Percentiles rank a stretch among this genome's conserved stretches.
These are phyloP conservation scores for Cladorrhinum sp. DNA, from an alignment of 2,329 filamentous ascomycete species.

Conservation along the genomic window DNA sequence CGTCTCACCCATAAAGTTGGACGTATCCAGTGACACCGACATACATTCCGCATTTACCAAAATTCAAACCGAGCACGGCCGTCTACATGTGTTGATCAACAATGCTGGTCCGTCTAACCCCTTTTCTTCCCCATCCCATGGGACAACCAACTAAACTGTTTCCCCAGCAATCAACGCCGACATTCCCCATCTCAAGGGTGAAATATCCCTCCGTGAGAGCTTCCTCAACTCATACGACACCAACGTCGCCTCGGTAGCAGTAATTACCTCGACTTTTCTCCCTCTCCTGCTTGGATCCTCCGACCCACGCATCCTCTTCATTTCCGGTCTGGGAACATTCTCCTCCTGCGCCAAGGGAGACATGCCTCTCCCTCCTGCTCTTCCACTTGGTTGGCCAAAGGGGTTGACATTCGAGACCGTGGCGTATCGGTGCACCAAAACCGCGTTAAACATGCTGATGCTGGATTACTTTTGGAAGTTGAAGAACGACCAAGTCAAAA, in stretches of 20 bases:
- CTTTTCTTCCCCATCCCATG: not conserved
- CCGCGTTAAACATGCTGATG: conserved; percentile 48
- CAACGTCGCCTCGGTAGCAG: conserved; percentile 48
- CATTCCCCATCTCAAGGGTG: conserved; percentile 25
- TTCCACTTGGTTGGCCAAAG: conserved; percentile 48
- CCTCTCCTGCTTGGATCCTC: conserved; percentile 45
- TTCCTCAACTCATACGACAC: conserved; percentile 48
- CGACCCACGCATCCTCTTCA: conserved; percentile 47
- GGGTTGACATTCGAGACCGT: conserved; percentile 23
- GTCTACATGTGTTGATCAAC: conserved; percentile 53
- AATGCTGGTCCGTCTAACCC: conserved; percentile 47
- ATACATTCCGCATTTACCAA: conserved; percentile 38
- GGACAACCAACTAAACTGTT: no score
- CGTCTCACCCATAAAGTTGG: conserved; percentile 48
- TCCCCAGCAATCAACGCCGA: conserved; percentile 35
- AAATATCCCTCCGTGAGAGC: conserved; percentile 36
- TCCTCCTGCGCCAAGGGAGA: conserved; percentile 30
- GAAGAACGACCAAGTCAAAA: conserved; percentile 43
- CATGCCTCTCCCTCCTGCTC: conserved; percentile 28
- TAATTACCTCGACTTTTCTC: conserved; percentile 38
- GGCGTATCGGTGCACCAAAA: conserved; percentile 42
- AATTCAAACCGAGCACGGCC: conserved; percentile 41
- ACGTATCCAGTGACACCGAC: conserved; percentile 43
- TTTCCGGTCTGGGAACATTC: conserved; percentile 45
- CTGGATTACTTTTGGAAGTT: conserved; percentile 42